Evolutionary conservation across 2,329 filamentous ascomycete species (phyloP).

Genomic region (Dactylellina haptotyla): DNA sequence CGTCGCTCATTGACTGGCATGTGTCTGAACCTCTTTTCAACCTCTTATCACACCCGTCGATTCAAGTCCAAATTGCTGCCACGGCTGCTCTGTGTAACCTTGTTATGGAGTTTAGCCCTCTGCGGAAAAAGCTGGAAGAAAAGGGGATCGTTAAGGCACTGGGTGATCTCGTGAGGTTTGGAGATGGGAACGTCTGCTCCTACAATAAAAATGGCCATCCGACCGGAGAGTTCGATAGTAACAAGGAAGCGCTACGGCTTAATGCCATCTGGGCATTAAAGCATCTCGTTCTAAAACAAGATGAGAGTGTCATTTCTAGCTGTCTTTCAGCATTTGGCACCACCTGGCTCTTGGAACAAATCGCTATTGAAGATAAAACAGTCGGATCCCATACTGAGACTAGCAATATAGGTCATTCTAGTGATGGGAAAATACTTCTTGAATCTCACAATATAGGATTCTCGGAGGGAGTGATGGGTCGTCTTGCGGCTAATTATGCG

Average conservation of each 20-base stretch:
- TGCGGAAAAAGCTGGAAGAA: slow-evolving; percentile 80
- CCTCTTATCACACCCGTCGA: slow-evolving; percentile 77
- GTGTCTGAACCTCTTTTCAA: slow-evolving; percentile 80
- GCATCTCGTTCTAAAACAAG: slow-evolving; percentile 80
- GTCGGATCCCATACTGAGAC: slow-evolving; percentile 33
- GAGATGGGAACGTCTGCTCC: slow-evolving; percentile 68
- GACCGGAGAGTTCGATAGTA: slow-evolving; percentile 33
- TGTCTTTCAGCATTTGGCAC: slow-evolving; percentile 81
- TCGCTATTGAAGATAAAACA: slow-evolving; percentile 62
- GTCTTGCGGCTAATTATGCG: slow-evolving; percentile 33
- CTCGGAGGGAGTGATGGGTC: slow-evolving; percentile 27
- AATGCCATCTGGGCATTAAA: slow-evolving; percentile 95
- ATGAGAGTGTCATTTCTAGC: slow-evolving; percentile 76
- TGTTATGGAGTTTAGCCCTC: slow-evolving; percentile 86
- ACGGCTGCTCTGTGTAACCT: slow-evolving; percentile 87
- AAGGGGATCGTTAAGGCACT: slow-evolving; percentile 79
- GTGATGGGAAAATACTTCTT: slow-evolving; percentile 31
- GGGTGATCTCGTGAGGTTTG: slow-evolving; percentile 84
- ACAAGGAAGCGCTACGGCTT: slow-evolving; percentile 70
- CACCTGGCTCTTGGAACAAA: slow-evolving; percentile 80
- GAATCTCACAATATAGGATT: slow-evolving; percentile 39
- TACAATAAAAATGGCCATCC: slow-evolving; percentile 38
- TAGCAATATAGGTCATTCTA: slow-evolving; percentile 18
- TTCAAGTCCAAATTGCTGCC: slow-evolving; percentile 85
- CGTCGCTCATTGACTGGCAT: slow-evolving; percentile 84